Conservation (phyloP, 148 eudicot genomes). For the Chenopodium suecicum region DNA sequence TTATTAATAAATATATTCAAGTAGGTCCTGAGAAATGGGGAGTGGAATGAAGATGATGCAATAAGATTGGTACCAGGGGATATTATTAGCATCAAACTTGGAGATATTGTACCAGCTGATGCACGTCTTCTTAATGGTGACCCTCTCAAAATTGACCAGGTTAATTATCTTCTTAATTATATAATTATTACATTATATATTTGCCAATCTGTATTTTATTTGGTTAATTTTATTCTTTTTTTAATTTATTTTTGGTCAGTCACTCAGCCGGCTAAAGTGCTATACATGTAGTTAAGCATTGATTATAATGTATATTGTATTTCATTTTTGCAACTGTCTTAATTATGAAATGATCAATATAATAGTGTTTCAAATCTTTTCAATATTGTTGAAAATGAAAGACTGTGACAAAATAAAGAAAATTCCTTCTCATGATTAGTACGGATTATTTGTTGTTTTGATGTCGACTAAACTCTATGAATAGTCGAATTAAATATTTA, state of each 20-base stretch:
- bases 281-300: neutral
- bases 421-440: no score
- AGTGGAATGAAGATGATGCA: slow-evolving; percentile 70
- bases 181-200: neutral
- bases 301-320: neutral
- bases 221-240: no score
- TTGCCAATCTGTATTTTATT: neutral
- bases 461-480: no score
- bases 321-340: neutral
- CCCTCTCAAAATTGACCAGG: slow-evolving; percentile 82
- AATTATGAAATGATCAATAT: neutral
- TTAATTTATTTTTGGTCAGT: no score
- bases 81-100: slow-evolving; percentile 67
- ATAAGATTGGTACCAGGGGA: slow-evolving; percentile 69
- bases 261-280: neutral
- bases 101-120: slow-evolving; percentile 79
- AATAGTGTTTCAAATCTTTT: neutral
- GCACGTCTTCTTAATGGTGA: slow-evolving; percentile 85
- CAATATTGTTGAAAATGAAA: neutral
- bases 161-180: slow-evolving; percentile 9
- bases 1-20: neutral
- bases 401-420: neutral
- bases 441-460: no score
- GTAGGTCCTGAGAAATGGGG: slow-evolving; percentile 63
- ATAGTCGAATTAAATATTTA: no score